Percentiles rank a stretch among this genome's conserved stretches.
phyloP scores from a whole-genome alignment of 2,329 filamentous ascomycete species.

The Bipolaris oryzae region DNA sequence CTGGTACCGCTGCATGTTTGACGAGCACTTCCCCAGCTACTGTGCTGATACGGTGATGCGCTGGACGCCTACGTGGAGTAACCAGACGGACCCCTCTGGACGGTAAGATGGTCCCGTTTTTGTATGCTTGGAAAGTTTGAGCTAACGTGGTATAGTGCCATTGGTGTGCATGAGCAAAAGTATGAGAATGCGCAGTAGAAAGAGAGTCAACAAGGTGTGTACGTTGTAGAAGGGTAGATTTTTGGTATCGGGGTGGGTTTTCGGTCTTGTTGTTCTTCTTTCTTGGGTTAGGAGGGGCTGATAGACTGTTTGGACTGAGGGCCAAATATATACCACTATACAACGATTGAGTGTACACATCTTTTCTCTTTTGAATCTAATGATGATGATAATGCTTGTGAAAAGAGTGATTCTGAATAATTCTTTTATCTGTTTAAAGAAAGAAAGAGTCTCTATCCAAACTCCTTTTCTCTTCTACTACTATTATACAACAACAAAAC shows the following conservation, averaged over 20 bases:
- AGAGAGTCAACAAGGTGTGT: not conserved
- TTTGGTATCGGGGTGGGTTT: not conserved
- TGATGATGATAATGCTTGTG: not conserved
- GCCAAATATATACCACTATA: conserved; percentile 5
- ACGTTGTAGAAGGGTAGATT: not conserved
- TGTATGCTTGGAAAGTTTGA: not conserved
- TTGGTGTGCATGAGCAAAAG: conserved; percentile 44
- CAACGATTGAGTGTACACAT: not conserved
- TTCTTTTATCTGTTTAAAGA: not conserved
- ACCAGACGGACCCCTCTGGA: conserved; percentile 94
- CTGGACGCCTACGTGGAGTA: conserved; percentile 97
- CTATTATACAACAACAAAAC: too few species aligned
- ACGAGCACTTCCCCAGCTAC: conserved; percentile 93
- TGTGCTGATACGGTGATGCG: conserved; percentile 93
- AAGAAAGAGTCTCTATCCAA: not conserved
- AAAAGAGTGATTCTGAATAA: not conserved
- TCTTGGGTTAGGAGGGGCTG: not conserved
- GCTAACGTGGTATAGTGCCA: conserved; percentile 37
- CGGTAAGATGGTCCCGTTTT: conserved; percentile 58
- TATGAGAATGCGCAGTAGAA: conserved; percentile 34
- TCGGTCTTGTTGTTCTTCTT: conserved; percentile 6
- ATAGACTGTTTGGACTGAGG: conserved; percentile 4
- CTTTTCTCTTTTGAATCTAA: not conserved
- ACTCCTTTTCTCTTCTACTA: too few species aligned
- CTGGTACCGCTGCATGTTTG: conserved; percentile 99